Percentiles rank a stretch among this genome's conserved stretches.
Conservation (phyloP, 306 rosid species). For the Luffa acutangula region DNA sequence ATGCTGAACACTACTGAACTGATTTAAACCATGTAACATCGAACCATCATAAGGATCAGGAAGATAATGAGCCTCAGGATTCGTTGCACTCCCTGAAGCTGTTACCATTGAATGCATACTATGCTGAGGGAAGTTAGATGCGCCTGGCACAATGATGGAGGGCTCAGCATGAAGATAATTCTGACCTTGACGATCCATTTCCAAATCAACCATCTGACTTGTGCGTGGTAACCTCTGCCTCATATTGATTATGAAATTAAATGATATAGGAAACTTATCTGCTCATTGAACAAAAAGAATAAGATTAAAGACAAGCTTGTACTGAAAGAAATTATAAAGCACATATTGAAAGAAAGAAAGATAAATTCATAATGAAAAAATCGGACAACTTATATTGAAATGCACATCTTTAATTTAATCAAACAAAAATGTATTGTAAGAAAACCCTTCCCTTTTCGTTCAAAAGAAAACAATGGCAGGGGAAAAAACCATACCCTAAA, state of each 20-base stretch:
- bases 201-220: conserved; percentile 49
- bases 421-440: not conserved
- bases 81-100: conserved; percentile 50
- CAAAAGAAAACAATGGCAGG: not conserved
- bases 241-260: conserved; percentile 24
- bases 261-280: conserved; percentile 25
- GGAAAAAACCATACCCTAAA: not conserved
- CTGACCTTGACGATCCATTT: conserved; percentile 59
- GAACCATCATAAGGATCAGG: conserved; percentile 57
- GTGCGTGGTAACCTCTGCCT: conserved; percentile 35
- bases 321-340: conserved; percentile 2
- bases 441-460: not conserved
- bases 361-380: not conserved
- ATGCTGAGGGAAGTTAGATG: conserved; percentile 41
- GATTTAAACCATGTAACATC: conserved; percentile 51
- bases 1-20: conserved; percentile 41
- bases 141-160: conserved; percentile 33
- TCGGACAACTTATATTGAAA: not conserved
- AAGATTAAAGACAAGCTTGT: not conserved
- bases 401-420: not conserved
- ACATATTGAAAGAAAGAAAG: conserved; percentile 13
- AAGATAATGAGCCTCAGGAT: conserved; percentile 41
- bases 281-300: conserved; percentile 12
- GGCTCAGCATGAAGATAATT: conserved; percentile 56
- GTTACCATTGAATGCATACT: conserved; percentile 37